These are phyloP conservation scores for Monosporascus cannonballus DNA, from an alignment of 2,329 filamentous ascomycete species.

Conservation along the genomic window DNA sequence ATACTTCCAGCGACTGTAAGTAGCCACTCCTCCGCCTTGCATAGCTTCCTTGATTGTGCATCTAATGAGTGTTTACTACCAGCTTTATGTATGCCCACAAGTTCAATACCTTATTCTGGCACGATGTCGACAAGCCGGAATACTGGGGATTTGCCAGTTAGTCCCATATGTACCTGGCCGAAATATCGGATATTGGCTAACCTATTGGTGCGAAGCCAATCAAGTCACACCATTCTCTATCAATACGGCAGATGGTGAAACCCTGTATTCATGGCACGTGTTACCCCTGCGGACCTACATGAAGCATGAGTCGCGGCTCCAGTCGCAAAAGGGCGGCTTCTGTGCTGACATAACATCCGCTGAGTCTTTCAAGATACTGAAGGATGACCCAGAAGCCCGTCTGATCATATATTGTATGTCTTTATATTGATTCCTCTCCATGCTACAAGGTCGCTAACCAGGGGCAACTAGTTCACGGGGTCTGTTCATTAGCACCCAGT, in stretches of 20 bases:
- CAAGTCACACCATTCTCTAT: constrained; percentile 85
- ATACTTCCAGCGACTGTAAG: constrained; percentile 75
- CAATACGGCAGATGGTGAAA: constrained; percentile 66
- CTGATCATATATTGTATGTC: constrained; percentile 58
- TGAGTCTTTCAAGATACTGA: constrained; percentile 55
- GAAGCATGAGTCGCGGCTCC: constrained; percentile 60
- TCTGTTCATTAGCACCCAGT: constrained; percentile 31
- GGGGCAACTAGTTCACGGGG: constrained; percentile 52
- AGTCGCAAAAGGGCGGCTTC: constrained; percentile 43
- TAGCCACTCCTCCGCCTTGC: constrained; percentile 8
- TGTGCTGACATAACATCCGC: constrained; percentile 48
- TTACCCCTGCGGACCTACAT: constrained; percentile 73
- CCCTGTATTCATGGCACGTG: constrained; percentile 85
- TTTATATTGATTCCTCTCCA: constrained; percentile 1
- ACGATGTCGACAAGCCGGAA: constrained; percentile 70
- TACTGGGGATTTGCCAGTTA: constrained; percentile 80
- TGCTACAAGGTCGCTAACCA: constrained; percentile 5
- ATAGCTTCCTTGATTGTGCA: not conserved
- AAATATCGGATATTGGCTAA: constrained; percentile 8
- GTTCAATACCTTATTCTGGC: constrained; percentile 64
- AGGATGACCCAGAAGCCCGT: constrained; percentile 55
- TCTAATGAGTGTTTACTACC: not conserved
- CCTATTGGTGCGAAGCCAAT: constrained; percentile 51
- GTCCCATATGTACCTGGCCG: constrained; percentile 17
- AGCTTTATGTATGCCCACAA: constrained; percentile 83